These are phyloP conservation scores for Elsinoe ampelina DNA, from an alignment of 2,329 filamentous ascomycete genomes.

Conservation along the genomic window DNA sequence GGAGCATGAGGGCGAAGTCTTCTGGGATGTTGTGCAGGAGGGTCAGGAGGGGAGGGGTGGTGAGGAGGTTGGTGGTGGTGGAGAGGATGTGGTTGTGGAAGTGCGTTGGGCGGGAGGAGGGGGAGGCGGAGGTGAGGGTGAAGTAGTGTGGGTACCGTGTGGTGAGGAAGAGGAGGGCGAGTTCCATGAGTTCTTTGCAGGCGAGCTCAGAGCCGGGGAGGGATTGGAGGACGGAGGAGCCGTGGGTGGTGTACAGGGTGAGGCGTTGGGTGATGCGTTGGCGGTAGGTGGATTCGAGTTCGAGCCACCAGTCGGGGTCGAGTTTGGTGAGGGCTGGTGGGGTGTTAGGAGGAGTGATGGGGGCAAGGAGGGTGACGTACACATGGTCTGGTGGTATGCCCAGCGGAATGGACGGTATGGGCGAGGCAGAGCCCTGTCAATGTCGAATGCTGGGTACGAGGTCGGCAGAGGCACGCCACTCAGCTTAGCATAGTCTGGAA, in stretches of 20 bases:
- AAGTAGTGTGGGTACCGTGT: constrained; percentile 71
- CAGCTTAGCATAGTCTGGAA: constrained; percentile 67
- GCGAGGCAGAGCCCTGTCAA: constrained; percentile 57
- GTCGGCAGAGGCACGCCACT: constrained; percentile 64
- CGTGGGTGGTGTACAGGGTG: constrained; percentile 53
- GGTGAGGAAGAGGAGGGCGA: constrained; percentile 70
- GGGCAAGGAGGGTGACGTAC: constrained; percentile 41
- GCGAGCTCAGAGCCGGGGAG: constrained; percentile 69
- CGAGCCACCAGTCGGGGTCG: constrained; percentile 81
- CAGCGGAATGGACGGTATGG: constrained; percentile 77
- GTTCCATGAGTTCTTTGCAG: constrained; percentile 82
- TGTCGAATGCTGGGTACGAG: constrained; percentile 56
- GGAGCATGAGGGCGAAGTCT: constrained; percentile 69
- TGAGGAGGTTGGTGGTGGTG: constrained; percentile 51
- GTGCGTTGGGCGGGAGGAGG: constrained; percentile 37
- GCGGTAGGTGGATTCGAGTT: constrained; percentile 66
- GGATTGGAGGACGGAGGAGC: constrained; percentile 54
- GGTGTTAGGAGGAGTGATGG: background rate
- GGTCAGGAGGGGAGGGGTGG: constrained; percentile 56
- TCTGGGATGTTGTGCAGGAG: constrained; percentile 73
- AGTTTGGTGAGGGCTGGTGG: constrained; percentile 61
- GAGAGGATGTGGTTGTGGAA: constrained; percentile 62
- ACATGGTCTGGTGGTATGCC: constrained; percentile 86
- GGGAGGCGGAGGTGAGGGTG: constrained; percentile 43
- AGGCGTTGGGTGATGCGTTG: constrained; percentile 60